phyloP scores from a whole-genome alignment of 2,329 filamentous ascomycete species.

The Neoascochyta sp. region DNA sequence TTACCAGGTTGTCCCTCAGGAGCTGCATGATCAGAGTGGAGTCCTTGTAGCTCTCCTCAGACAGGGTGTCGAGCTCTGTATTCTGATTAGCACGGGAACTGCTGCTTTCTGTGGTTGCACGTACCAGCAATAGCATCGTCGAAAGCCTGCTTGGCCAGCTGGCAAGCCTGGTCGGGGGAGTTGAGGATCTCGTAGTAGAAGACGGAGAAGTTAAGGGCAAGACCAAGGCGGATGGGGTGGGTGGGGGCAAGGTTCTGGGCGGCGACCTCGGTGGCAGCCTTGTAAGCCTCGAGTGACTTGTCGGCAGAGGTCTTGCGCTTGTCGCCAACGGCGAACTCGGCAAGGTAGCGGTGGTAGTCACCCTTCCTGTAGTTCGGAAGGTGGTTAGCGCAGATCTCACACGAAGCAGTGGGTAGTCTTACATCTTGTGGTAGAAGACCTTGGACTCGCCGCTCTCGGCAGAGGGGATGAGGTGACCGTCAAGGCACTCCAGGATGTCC shows the following conservation, averaged over 20 bases:
- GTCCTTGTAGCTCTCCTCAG: slow-evolving; percentile 99
- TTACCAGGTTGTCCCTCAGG: slow-evolving; percentile 88
- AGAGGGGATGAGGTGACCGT: slow-evolving; percentile 89
- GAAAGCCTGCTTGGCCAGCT: slow-evolving; percentile 93
- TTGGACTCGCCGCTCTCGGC: slow-evolving; percentile 96
- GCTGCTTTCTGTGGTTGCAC: slow-evolving; percentile 23
- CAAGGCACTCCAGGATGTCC: slow-evolving; percentile 91
- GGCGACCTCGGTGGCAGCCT: slow-evolving; percentile 85
- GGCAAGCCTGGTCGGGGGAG: slow-evolving; percentile 95
- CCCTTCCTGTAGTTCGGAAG: slow-evolving; percentile 70
- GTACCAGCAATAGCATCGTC: slow-evolving; percentile 89
- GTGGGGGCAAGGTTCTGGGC: slow-evolving; percentile 85
- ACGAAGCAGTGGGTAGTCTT: slow-evolving; percentile 14
- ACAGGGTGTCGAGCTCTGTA: slow-evolving; percentile 88
- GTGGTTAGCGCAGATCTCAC: slow-evolving; percentile 14
- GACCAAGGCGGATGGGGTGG: slow-evolving; percentile 87
- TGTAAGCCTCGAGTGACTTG: slow-evolving; percentile 95
- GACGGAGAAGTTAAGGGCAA: slow-evolving; percentile 94
- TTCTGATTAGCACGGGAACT: slow-evolving; percentile 15
- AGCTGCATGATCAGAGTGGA: slow-evolving; percentile 99
- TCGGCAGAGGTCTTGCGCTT: slow-evolving; percentile 93
- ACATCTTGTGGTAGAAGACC: slow-evolving; percentile 99
- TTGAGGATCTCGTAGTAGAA: slow-evolving; percentile 99
- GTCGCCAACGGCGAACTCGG: slow-evolving; percentile 91
- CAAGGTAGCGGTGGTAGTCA: slow-evolving; percentile 98